phyloP scores from a whole-genome alignment of 495 filamentous ascomycete genomes.

The Cercophora sp. region DNA sequence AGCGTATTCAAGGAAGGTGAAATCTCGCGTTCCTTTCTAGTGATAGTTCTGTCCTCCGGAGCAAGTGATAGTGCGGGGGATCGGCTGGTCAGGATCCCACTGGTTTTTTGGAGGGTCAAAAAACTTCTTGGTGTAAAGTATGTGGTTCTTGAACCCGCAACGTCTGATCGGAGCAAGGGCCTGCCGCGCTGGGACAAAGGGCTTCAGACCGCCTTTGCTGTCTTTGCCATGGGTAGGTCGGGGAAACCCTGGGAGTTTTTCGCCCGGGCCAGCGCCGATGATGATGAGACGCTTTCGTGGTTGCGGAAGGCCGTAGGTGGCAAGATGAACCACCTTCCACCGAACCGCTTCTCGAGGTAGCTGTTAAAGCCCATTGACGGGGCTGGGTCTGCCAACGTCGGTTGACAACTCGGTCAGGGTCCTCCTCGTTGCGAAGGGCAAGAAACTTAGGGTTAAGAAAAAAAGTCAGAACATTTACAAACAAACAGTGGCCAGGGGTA shows the following conservation, averaged over 20 bases:
- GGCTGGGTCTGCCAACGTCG: no score
- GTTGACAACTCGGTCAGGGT: no score
- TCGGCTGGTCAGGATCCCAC: slow-evolving; percentile 37
- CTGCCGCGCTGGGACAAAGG: slow-evolving; percentile 26
- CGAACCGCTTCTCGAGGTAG: no score
- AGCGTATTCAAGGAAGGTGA: slow-evolving; percentile 71
- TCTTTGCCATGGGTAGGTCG: slow-evolving; percentile 59
- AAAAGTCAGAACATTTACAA: no score
- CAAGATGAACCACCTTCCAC: slow-evolving; percentile 48
- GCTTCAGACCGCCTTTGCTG: slow-evolving; percentile 31
- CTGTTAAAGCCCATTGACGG: no score
- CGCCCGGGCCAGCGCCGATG: slow-evolving; percentile 76
- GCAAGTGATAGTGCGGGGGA: slow-evolving; percentile 63
- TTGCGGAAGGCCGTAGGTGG: slow-evolving; percentile 42
- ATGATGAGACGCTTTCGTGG: slow-evolving; percentile 60
- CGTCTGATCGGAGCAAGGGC: slow-evolving; percentile 33
- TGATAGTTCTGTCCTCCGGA: slow-evolving; percentile 67
- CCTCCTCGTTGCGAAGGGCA: no score
- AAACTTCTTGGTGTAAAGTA: slow-evolving; percentile 28
- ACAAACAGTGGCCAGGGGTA: no score
- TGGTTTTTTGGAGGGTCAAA: slow-evolving; percentile 30
- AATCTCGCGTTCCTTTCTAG: slow-evolving; percentile 60
- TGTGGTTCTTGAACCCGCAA: slow-evolving; percentile 44
- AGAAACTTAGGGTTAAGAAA: no score
- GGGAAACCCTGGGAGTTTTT: slow-evolving; percentile 67